Conservation (phyloP, 2,329 filamentous ascomycete species). For the Monilinia laxa region DNA sequence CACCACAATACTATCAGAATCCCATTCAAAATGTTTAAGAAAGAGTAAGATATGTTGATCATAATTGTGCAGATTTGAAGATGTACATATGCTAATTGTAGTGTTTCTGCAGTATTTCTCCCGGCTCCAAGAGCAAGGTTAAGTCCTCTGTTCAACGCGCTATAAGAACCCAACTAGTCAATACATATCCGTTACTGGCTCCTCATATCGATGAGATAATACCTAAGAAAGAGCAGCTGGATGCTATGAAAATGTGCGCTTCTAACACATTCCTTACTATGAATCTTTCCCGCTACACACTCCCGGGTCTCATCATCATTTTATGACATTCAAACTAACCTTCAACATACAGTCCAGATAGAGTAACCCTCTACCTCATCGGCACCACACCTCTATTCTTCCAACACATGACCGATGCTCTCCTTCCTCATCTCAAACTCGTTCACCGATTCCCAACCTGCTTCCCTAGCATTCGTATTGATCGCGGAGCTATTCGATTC, state of each 20-base stretch:
- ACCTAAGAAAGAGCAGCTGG: constrained; percentile 89
- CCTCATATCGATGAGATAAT: constrained; percentile 91
- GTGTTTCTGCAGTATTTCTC: constrained; percentile 59
- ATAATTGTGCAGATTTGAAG: neutral
- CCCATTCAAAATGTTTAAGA: constrained; percentile 75
- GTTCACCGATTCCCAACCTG: constrained; percentile 86
- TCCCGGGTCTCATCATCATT: neutral
- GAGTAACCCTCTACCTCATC: constrained; percentile 83
- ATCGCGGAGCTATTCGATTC: constrained; percentile 94
- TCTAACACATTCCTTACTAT: neutral
- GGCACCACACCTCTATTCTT: constrained; percentile 81
- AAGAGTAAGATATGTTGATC: constrained; percentile 62
- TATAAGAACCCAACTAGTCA: constrained; percentile 77
- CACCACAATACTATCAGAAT: constrained; percentile 18
- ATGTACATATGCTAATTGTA: constrained; percentile 28
- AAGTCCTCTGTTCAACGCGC: constrained; percentile 92
- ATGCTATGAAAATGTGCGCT: constrained; percentile 77
- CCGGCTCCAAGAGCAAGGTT: constrained; percentile 87
- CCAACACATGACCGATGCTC: constrained; percentile 70
- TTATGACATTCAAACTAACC: constrained; percentile 20
- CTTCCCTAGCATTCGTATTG: constrained; percentile 84
- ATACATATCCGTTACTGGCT: constrained; percentile 81
- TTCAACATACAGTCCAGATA: constrained; percentile 64
- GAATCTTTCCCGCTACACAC: neutral
- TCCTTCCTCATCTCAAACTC: constrained; percentile 84